Evolutionary conservation across 768 basidiomycete genomes (phyloP), one percentile per base, ranked within the genome.

Genomic region (Scleroderma bovista): DNA sequence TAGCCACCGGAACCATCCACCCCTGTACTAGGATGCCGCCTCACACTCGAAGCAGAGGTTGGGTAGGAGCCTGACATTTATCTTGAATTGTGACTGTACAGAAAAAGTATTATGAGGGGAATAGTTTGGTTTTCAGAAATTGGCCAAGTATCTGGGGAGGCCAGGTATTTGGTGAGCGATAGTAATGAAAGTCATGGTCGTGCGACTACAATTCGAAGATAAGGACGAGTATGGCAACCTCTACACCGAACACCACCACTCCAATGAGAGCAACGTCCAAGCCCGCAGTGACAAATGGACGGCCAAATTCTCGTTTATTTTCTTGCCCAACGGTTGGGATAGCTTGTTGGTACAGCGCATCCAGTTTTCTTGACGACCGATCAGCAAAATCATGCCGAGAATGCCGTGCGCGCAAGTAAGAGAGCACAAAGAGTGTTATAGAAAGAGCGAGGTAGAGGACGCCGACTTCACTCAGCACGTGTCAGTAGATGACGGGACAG

Each of bases 281-380:
- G n/a, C 91, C 91, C 6, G 88, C 85, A 1, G 89, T 89, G 16
- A 83, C 63, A 60, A 92, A 92, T 1, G 87, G 86, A 12, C 86
- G 73, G 0, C 90, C 91, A 59, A 83, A 88, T 8, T 84, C 72
- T 1, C 84, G 75, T 41, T 72, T 75, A 26, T 73, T 71, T 50
- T 82, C 76, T 57, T 84, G 81, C 0, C 84, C 86, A 24, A 75
- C 72, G 1, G 84, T 84, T 46, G 73, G 70, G 5, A 80, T 68
- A 6, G 77, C 76, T 8, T 55, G 51, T 22, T 61, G 59, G 52
- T 73, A 60, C 9, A 60, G 53, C 12, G 65, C 59, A 11, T 48
- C 42, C 44, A 56, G 45, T 26, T 54, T 50, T 38, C 74, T 67
- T 49, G 71, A 73, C 49, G 68, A 59, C 22, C 68, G 66, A 62